Base-by-base conservation (phyloP, 768 basidiomycete species). In the Pleurotus ostreatus region DNA sequence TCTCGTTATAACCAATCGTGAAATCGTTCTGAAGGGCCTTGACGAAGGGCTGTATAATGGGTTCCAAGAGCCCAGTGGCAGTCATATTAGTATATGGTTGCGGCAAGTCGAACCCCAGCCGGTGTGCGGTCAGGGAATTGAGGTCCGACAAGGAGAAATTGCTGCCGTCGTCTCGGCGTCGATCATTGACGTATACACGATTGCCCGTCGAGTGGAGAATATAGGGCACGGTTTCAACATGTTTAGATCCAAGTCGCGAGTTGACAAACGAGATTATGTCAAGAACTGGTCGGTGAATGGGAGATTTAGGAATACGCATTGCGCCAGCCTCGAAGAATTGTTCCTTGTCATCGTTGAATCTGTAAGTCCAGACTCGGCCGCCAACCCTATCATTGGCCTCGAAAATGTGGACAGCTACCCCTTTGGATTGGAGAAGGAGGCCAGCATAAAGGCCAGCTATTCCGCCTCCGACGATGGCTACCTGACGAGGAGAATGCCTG, bases 291-390 rank as follows among this genome's bases (percentile, higher is more conserved):
- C 57, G 51, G 20, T 53, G 51, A 18, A 53, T 39, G 34, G 39
- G 23, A 13, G 51, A 57, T 22, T 54, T 52, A 16, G 60, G 60
- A 47, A 61, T 55, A 43, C 60, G 61, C 60, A 62, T 61, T 11
- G 61, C 60, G 13, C 60, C 60, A 2, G 57, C 61, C 45, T 61
- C 60, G 22, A 62, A 61, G 34, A 59, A 61, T 23, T 61, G 60
- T 18, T 61, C 44, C 7, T 62, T 43, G 44, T 61, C 61, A 2
- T 39, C 16, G 44, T 51, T 58, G 47, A 61, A 61, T 22, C 44
- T 38, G 34, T 61, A 37, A 22, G 60, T 61, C 38, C 53, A 57
- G 11, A 61, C 51, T 9, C 61, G 61, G 6, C 61, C 60, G 16
- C 61, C 61, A 22, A 62, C 52, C 40, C 57, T 30, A 26, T 45